phyloP scores from a whole-genome alignment of 441 rosid species.

The Biscutella laevigata region DNA sequence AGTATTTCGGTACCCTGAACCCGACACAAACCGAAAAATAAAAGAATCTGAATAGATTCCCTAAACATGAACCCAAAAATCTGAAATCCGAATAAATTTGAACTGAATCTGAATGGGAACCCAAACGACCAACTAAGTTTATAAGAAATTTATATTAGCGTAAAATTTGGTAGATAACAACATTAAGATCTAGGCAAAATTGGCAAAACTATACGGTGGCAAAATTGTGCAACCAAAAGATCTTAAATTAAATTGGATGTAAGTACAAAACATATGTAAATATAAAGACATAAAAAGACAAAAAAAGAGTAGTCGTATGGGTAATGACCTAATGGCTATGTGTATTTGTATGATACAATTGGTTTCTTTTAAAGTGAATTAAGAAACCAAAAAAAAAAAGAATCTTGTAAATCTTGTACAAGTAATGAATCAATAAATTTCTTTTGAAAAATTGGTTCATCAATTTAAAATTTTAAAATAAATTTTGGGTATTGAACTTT shows the following conservation, averaged over 20 bases:
- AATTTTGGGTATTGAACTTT: not conserved
- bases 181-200: too few relatives aligned
- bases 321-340: conserved; percentile 5
- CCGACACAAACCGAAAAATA: too few relatives aligned
- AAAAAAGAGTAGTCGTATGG: not conserved
- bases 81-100: too few relatives aligned
- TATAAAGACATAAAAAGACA: not conserved
- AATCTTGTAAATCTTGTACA: conserved; percentile 22
- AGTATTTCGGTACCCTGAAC: too few relatives aligned
- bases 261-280: conserved; percentile 17
- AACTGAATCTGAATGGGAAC: too few relatives aligned
- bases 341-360: conserved; percentile 9
- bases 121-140: too few relatives aligned
- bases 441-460: not conserved
- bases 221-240: not conserved
- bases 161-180: too few relatives aligned
- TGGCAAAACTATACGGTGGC: too few relatives aligned
- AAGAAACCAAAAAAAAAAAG: not conserved
- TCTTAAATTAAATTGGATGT: conserved; percentile 4
- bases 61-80: too few relatives aligned
- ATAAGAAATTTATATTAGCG: too few relatives aligned
- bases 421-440: conserved; percentile 23
- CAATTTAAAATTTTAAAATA: conserved; percentile 10
- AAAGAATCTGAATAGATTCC: too few relatives aligned
- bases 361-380: conserved; percentile 12